Conservation (phyloP, 345 rosid species). For the Dipteronia dyeriana region DNA sequence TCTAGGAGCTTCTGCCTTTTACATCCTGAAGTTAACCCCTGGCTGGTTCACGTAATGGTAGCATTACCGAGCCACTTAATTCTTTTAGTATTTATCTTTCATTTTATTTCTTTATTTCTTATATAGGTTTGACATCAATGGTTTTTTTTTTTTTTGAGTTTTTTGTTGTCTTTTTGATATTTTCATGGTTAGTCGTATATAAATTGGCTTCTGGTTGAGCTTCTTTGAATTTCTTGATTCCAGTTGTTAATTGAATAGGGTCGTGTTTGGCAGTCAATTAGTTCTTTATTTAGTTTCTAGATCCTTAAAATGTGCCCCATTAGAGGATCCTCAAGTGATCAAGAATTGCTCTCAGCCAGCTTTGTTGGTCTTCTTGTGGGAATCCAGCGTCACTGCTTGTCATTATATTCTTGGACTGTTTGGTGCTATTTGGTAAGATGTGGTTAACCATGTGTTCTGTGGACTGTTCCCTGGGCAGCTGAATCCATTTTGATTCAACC, state of each 20-base stretch:
- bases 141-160: neutral
- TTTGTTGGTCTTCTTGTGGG: neutral
- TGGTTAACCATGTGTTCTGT: neutral
- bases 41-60: neutral
- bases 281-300: neutral
- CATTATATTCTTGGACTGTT: neutral
- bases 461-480: neutral
- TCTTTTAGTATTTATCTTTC: neutral
- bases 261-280: neutral
- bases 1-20: neutral
- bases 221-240: neutral
- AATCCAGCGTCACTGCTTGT: neutral
- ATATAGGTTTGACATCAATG: neutral
- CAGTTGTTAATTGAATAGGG: neutral
- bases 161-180: neutral
- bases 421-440: neutral
- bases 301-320: neutral
- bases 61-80: neutral
- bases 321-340: neutral
- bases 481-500: neutral
- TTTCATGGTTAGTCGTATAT: neutral
- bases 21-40: neutral
- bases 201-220: neutral
- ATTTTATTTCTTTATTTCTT: neutral
- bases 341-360: neutral